Percentiles rank a stretch among this genome's conserved stretches.
Conservation (phyloP, 345 rosid genomes). For the Eucalyptus curtisii region DNA sequence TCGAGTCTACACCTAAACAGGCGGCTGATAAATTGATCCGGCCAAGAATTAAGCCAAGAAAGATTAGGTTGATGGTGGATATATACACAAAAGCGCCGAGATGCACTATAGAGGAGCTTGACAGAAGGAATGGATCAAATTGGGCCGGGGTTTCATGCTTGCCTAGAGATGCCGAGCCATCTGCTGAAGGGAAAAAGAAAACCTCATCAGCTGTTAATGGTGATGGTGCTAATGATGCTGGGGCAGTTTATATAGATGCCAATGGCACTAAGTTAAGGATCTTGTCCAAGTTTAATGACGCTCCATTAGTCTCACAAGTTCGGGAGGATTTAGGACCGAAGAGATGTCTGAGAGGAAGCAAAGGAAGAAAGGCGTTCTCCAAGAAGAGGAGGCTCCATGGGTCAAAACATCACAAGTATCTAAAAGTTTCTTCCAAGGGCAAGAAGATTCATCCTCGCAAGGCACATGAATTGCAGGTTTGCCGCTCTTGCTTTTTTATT, state of each 20-base stretch:
- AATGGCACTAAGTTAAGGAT: slow-evolving; percentile 79
- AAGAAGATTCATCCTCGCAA: slow-evolving; percentile 25
- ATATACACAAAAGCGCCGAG: slow-evolving; percentile 50
- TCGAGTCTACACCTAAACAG: slow-evolving; percentile 54
- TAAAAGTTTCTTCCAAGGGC: slow-evolving; percentile 45
- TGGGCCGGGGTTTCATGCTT: slow-evolving; percentile 38
- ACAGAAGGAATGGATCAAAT: slow-evolving; percentile 69
- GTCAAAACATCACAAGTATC: slow-evolving; percentile 35
- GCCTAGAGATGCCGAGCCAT: slow-evolving; percentile 18
- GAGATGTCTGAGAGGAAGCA: slow-evolving; percentile 29
- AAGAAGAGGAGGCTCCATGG: slow-evolving; percentile 30
- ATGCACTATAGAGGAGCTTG: slow-evolving; percentile 89
- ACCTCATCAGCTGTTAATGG: slow-evolving; percentile 24
- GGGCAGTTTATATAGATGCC: slow-evolving; percentile 86
- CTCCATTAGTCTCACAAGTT: slow-evolving; percentile 8
- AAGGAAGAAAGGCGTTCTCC: slow-evolving; percentile 21
- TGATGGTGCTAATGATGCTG: slow-evolving; percentile 45
- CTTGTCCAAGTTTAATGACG: slow-evolving; percentile 51
- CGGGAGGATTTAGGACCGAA: slow-evolving; percentile 13
- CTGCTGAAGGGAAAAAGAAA: slow-evolving; percentile 23
- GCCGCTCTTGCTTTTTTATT: slow-evolving; percentile 2
- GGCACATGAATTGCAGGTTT: slow-evolving; percentile 45
- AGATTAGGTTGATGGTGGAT: slow-evolving; percentile 71
- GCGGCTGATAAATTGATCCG: slow-evolving; percentile 43
- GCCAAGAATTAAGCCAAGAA: slow-evolving; percentile 70